A percentile compares a stretch with the other conserved stretches of the same genome.
Conservation (phyloP, 1,284 basidiomycete species). For the Cryptococcus floricola region DNA sequence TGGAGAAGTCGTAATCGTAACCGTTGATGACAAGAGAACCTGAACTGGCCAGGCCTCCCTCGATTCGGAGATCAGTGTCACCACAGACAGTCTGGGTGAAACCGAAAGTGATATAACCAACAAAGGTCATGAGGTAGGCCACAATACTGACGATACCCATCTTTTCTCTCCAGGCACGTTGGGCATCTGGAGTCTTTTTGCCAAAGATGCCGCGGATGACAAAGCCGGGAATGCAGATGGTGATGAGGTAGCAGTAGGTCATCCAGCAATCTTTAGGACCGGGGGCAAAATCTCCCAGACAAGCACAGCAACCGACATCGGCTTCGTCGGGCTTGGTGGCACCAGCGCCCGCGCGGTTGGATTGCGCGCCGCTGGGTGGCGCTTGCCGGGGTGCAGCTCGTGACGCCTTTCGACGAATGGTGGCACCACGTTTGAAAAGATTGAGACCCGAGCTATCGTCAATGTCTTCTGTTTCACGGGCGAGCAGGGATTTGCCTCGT, state of each 20-base stretch:
- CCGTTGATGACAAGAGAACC: constrained; percentile 90
- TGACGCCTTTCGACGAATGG: constrained; percentile 62
- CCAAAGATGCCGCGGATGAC: constrained; percentile 60
- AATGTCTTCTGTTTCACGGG: constrained; percentile 78
- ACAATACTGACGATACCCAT: constrained; percentile 88
- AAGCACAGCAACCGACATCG: constrained; percentile 52
- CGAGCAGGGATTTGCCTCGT: constrained; percentile 81
- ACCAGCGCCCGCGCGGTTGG: constrained; percentile 26
- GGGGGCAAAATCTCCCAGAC: constrained; percentile 66
- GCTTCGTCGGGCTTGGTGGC: constrained; percentile 38
- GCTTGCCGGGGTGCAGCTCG: constrained; percentile 49
- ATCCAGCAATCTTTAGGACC: constrained; percentile 94
- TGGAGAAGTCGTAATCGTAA: constrained; percentile 83
- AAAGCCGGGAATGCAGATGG: constrained; percentile 74
- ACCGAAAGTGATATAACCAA: constrained; percentile 99
- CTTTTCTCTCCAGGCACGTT: constrained; percentile 94
- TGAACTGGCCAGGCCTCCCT: constrained; percentile 70
- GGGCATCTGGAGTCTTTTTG: constrained; percentile 85
- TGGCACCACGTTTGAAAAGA: constrained; percentile 55
- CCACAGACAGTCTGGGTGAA: constrained; percentile 95
- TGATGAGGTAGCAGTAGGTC: constrained; percentile 88
- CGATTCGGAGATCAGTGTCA: constrained; percentile 72
- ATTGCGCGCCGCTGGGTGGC: constrained; percentile 38
- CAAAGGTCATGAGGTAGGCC: constrained; percentile 74
- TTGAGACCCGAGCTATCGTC: constrained; percentile 80